Conservation (phyloP, 2,329 filamentous ascomycete genomes). For the Ophiostoma angusticollis region DNA sequence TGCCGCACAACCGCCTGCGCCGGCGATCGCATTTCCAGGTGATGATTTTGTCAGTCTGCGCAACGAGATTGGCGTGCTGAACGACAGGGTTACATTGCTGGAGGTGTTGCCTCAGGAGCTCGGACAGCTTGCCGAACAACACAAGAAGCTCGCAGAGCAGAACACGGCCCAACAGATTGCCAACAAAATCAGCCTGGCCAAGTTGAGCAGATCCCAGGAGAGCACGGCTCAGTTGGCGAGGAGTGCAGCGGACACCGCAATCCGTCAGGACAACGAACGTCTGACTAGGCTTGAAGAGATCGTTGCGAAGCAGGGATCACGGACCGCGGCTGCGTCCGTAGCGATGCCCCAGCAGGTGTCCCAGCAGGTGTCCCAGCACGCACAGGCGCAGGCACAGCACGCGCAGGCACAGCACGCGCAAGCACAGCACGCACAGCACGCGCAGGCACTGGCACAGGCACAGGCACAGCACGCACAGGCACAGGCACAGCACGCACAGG, state of each 20-base stretch:
- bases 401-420: too few relatives aligned
- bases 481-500: too few relatives aligned
- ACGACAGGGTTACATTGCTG: slow-evolving; percentile 3
- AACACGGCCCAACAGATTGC: too few relatives aligned
- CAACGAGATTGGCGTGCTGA: slow-evolving; percentile 8
- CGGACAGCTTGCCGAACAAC: not conserved
- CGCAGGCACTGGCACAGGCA: too few relatives aligned
- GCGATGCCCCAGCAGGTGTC: too few relatives aligned
- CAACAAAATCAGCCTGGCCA: not conserved
- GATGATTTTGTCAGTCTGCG: slow-evolving; percentile 12
- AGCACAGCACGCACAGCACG: too few relatives aligned
- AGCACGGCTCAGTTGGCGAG: slow-evolving; percentile 1
- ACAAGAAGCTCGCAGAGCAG: not conserved
- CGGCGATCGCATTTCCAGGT: slow-evolving; percentile 7
- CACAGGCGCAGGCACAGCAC: too few relatives aligned
- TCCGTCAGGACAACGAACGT: slow-evolving; percentile 3
- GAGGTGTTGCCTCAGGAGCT: not conserved
- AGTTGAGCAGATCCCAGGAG: not conserved
- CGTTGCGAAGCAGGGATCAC: too few relatives aligned
- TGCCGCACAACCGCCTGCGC: not conserved
- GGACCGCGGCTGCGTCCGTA: too few relatives aligned
- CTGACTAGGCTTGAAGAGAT: slow-evolving; percentile 1
- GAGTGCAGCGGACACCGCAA: not conserved
- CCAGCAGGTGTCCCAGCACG: too few relatives aligned
- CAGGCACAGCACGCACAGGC: too few relatives aligned